Conservation (phyloP, 1,284 basidiomycete genomes). For the Tilletia indica region DNA sequence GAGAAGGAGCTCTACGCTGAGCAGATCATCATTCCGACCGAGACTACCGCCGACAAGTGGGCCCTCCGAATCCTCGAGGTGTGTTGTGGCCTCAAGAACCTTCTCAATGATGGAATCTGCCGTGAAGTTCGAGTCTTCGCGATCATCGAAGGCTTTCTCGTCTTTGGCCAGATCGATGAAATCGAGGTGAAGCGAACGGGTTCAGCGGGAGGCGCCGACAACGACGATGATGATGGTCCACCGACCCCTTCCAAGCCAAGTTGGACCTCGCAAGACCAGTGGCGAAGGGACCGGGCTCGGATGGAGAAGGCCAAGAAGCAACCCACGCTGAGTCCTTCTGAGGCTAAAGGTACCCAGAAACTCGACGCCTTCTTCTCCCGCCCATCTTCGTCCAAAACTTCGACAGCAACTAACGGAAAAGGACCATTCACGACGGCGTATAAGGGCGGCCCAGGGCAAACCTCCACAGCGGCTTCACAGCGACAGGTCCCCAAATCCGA, state of each 20-base stretch:
- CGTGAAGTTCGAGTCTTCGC: conserved; percentile 50
- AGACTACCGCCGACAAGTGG: conserved; percentile 69
- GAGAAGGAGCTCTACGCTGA: conserved; percentile 72
- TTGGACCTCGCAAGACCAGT: conserved; percentile 9
- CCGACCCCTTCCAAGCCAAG: conserved; percentile 3
- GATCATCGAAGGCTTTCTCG: conserved; percentile 37
- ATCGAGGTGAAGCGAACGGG: conserved; percentile 22
- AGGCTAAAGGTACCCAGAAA: conserved; percentile 2
- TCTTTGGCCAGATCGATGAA: conserved; percentile 51
- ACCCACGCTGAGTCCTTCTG: neutral
- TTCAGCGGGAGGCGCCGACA: neutral
- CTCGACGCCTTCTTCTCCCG: conserved; percentile 20
- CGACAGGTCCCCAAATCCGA: neutral
- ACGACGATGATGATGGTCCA: neutral
- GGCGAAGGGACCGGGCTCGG: conserved; percentile 2
- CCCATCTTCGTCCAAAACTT: neutral
- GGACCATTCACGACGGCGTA: conserved; percentile 7
- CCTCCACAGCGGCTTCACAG: neutral
- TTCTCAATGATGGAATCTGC: conserved; percentile 19
- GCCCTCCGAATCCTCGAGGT: conserved; percentile 64
- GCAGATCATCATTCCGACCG: conserved; percentile 62
- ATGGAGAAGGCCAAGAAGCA: neutral
- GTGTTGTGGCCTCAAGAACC: conserved; percentile 24
- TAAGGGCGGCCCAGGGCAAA: neutral
- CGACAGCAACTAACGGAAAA: neutral